A percentile compares a stretch with the other conserved stretches of the same genome.
These are phyloP conservation scores for Cladophialophora yegresii DNA, from an alignment of 2,329 filamentous ascomycete species.

Conservation along the genomic window DNA sequence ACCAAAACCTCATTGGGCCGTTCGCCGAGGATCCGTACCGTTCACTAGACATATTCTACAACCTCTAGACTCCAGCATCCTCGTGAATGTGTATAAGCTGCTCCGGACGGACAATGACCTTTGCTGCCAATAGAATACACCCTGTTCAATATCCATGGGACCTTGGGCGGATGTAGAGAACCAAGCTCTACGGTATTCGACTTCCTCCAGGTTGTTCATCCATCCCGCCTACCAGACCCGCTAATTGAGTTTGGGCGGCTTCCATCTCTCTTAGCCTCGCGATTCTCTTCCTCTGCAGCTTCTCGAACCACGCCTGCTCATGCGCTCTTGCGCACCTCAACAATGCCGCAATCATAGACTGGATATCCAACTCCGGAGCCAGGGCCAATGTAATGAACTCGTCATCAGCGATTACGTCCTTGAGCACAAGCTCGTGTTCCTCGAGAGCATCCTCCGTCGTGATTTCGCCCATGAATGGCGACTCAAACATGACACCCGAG, in stretches of 20 bases:
- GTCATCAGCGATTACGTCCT: slow-evolving; percentile 27
- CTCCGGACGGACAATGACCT: background rate
- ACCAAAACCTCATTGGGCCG: background rate
- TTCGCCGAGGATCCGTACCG: background rate
- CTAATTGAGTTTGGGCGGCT: background rate
- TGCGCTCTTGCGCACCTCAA: slow-evolving; percentile 16
- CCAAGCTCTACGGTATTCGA: background rate
- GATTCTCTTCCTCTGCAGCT: slow-evolving; percentile 10
- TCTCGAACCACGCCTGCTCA: slow-evolving; percentile 22
- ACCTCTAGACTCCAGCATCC: background rate
- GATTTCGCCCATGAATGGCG: slow-evolving; percentile 20
- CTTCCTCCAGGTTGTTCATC: background rate
- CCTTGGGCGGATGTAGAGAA: background rate
- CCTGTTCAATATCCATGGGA: background rate
- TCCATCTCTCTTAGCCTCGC: background rate
- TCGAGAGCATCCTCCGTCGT: slow-evolving; percentile 21
- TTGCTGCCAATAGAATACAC: background rate
- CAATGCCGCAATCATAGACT: slow-evolving; percentile 14
- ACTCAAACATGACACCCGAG: slow-evolving; percentile 20
- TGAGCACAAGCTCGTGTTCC: slow-evolving; percentile 23
- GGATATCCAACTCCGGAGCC: slow-evolving; percentile 8
- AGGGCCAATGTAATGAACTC: slow-evolving; percentile 20
- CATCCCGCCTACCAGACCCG: background rate
- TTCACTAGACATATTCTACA: background rate
- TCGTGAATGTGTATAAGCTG: background rate